A percentile compares a stretch with the other conserved stretches of the same genome.
Evolutionary conservation across 345 rosid genomes (phyloP).

Genomic region (Angophora floribunda): DNA sequence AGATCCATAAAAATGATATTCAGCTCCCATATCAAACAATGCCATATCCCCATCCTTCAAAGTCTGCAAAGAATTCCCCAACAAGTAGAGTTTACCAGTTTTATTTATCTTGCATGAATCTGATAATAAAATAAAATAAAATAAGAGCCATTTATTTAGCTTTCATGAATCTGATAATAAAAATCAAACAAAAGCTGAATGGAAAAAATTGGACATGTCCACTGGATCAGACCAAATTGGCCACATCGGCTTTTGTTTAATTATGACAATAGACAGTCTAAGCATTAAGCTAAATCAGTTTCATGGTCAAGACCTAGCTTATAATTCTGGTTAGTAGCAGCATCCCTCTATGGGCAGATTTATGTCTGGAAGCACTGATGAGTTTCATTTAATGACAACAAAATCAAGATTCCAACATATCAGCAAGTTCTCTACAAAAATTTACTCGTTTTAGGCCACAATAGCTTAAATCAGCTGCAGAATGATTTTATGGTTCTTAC

Average conservation of each 20-base stretch:
- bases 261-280: neutral
- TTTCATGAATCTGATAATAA: neutral
- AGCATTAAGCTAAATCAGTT: neutral
- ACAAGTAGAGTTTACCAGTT: neutral
- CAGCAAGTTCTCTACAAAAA: neutral
- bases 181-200: neutral
- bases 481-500: neutral
- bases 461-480: neutral
- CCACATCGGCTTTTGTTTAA: neutral
- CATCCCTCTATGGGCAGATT: neutral
- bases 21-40: slow-evolving; percentile 96
- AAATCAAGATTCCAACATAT: neutral
- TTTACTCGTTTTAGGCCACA: neutral
- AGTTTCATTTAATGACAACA: neutral
- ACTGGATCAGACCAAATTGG: neutral
- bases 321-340: neutral
- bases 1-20: slow-evolving; percentile 85
- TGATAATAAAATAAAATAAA: neutral
- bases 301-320: neutral
- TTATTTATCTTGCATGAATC: neutral
- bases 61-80: slow-evolving; percentile 34
- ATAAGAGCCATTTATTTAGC: neutral
- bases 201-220: neutral
- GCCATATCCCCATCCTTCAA: slow-evolving; percentile 87
- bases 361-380: neutral